Evolutionary conservation across 331 rosid genomes (phyloP), one percentile per base, ranked within the genome.

Genomic region (Malus hybrid): DNA sequence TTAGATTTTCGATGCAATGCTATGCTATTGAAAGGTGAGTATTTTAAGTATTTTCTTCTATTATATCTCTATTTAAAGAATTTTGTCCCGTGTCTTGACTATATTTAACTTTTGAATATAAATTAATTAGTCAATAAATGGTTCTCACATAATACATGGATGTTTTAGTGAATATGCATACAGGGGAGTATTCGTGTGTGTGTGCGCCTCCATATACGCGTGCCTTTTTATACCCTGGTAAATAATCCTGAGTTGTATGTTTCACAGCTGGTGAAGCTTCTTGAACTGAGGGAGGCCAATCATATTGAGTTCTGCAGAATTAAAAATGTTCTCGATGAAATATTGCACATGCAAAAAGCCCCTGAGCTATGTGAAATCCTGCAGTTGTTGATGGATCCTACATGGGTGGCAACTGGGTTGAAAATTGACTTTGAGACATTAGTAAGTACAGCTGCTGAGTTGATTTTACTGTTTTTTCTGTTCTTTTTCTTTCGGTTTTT

Each of bases 241-340:
- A 44, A 28, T 76, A 56, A 64, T 36, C 19, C 12, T 50, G 44
- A 65, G 66, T 56, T 78, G 29, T 52, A 10, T 82, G 80, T 82
- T 80, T 60, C 77, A 83, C 96, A 94, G 99, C 96, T 94, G 83
- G 97, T 89, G 80, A 94, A 94, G 83, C 91, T 94, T 77, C 93
- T 94, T 85, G 99, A 92, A 85, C 75, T 88, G 83, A 87, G 89
- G 88, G 99, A 94, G 85, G 96, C 96, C 71, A 94, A 94, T 82
- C 97, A 94, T 80, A 85, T 92, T 63, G 99, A 94, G 72, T 90
- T 94, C 80, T 94, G 97, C 80, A 88, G 97, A 83, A 89, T 92
- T 65, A 94, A 92, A 87, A 88, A 86, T 79, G 89, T 92, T 60
- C 91, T 92, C 10, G 96, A 94, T 71, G 99, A 92, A 74, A 86